Conservation (phyloP, 148 eudicot genomes). For the Vaccinium myrtillus region DNA sequence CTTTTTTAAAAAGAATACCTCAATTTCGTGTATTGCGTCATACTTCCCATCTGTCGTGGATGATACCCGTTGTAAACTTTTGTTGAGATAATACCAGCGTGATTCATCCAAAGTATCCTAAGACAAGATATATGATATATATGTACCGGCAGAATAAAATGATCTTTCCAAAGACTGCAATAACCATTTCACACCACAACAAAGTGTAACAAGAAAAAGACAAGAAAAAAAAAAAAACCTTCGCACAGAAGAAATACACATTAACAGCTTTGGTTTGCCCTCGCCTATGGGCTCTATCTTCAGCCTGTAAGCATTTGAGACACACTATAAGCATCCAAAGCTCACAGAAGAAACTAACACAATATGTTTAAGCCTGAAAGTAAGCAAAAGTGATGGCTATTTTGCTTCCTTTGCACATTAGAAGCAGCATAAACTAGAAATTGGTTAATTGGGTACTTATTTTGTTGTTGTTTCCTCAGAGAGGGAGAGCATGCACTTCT, state of each 20-base stretch:
- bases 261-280: conserved; percentile 93
- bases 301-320: conserved; percentile 58
- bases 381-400: not conserved
- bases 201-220: not conserved
- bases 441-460: not conserved
- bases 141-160: not conserved
- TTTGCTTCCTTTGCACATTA: not conserved
- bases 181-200: not conserved
- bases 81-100: conserved; percentile 73
- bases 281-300: conserved; percentile 91
- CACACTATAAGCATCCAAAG: conserved; percentile 9
- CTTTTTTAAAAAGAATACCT: conserved; percentile 43
- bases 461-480: not conserved
- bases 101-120: conserved; percentile 88
- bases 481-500: not conserved
- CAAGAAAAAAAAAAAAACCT: conserved; percentile 40
- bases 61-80: conserved; percentile 76
- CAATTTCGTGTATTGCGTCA: conserved; percentile 61
- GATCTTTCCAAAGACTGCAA: not conserved
- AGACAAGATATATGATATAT: conserved; percentile 11
- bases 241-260: conserved; percentile 88
- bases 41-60: conserved; percentile 84
- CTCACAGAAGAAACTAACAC: not conserved
- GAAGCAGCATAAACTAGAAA: not conserved
- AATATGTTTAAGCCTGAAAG: not conserved